Conservation (phyloP, 2,329 filamentous ascomycete genomes). For the Verticillium dahliae region DNA sequence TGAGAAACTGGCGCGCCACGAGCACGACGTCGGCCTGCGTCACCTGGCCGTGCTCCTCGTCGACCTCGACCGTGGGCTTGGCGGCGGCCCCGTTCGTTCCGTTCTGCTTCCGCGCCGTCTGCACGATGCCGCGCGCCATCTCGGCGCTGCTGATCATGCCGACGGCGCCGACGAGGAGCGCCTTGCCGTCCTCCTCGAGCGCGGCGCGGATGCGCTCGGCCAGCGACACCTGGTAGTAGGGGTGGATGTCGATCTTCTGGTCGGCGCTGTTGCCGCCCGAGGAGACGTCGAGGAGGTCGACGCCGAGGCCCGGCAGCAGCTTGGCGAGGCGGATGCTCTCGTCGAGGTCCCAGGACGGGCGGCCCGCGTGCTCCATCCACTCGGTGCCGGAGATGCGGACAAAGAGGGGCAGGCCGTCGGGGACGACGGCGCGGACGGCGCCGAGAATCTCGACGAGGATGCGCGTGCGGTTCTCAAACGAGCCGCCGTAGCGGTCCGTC, state of each 20-base stretch:
- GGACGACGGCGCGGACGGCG: constrained; percentile 44
- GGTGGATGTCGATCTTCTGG: constrained; percentile 54
- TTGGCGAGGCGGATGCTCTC: constrained; percentile 62
- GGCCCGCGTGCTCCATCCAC: constrained; percentile 46
- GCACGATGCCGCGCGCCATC: constrained; percentile 55
- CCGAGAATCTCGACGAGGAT: constrained; percentile 48
- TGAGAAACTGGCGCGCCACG: constrained; percentile 69
- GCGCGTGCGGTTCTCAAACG: constrained; percentile 60
- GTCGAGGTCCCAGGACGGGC: constrained; percentile 60
- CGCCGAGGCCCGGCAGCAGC: constrained; percentile 62
- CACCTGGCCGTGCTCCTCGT: constrained; percentile 28
- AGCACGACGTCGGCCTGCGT: constrained; percentile 63
- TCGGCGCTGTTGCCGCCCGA: constrained; percentile 62
- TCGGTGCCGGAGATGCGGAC: constrained; percentile 56
- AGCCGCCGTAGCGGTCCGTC: constrained; percentile 60
- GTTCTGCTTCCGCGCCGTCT: constrained; percentile 27
- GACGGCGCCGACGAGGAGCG: constrained; percentile 65
- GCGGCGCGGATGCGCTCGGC: constrained; percentile 66
- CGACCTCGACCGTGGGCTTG: constrained; percentile 33
- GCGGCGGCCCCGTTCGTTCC: constrained; percentile 3
- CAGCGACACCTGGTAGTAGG: constrained; percentile 69
- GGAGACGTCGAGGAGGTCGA: constrained; percentile 80
- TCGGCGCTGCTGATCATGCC: constrained; percentile 66
- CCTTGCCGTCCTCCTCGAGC: constrained; percentile 38
- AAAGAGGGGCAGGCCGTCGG: constrained; percentile 47